phyloP scores from a whole-genome alignment of 163 green algal genomes.

The Trebouxiophyceae sp. region DNA sequence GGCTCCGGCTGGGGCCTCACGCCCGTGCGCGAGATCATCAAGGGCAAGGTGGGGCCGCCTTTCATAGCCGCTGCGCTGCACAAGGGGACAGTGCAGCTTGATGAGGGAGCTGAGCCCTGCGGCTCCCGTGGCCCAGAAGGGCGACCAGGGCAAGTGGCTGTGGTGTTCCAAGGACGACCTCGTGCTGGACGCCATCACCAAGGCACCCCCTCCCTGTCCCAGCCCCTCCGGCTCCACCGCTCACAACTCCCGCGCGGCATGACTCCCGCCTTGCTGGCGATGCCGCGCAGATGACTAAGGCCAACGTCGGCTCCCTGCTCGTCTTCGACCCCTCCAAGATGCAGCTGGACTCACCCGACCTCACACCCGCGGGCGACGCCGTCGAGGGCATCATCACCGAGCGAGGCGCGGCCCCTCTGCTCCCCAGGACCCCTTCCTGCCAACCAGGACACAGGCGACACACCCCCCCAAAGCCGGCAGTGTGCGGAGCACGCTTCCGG shows the following conservation, averaged over 20 bases:
- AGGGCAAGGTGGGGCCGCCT: background rate
- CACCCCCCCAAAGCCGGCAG: too few relatives aligned
- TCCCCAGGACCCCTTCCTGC: too few relatives aligned
- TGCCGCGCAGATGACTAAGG: conserved; percentile 49
- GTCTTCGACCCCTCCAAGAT: conserved; percentile 50
- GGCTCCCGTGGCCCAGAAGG: conserved; percentile 19
- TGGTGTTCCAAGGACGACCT: conserved; percentile 47
- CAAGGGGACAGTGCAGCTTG: too few relatives aligned
- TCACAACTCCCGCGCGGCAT: background rate
- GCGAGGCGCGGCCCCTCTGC: too few relatives aligned
- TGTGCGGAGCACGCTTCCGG: too few relatives aligned
- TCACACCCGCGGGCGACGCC: conserved; percentile 29
- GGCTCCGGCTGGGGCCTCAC: background rate
- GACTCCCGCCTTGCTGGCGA: background rate
- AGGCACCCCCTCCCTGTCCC: conserved; percentile 17
- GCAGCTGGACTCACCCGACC: conserved; percentile 15
- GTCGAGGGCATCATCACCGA: conserved; percentile 61
- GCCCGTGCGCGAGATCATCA: background rate
- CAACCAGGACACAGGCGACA: too few relatives aligned
- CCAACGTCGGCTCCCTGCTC: conserved; percentile 52
- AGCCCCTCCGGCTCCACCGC: background rate
- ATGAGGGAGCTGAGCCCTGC: too few relatives aligned
- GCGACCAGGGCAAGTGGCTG: conserved; percentile 39
- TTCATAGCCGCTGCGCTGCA: too few relatives aligned
- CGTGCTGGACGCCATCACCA: conserved; percentile 48